These are phyloP conservation scores for Hypoxylon sp. DNA, from an alignment of 2,329 filamentous ascomycete species.

Conservation along the genomic window DNA sequence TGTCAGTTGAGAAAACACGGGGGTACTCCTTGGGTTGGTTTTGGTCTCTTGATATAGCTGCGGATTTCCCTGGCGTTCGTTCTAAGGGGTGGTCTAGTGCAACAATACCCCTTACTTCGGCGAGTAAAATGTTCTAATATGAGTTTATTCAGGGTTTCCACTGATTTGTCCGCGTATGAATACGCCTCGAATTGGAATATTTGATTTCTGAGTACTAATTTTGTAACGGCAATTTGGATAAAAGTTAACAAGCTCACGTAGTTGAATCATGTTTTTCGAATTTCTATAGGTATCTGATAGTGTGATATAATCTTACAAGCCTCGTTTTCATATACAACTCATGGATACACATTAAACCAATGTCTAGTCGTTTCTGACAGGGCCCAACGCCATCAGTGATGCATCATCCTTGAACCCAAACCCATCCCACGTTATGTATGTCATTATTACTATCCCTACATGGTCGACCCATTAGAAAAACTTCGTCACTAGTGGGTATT, in stretches of 20 bases:
- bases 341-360: neutral
- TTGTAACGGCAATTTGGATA: too few relatives aligned
- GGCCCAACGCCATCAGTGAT: constrained; percentile 17
- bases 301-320: too few relatives aligned
- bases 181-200: too few relatives aligned
- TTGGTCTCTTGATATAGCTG: neutral
- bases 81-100: constrained; percentile 3
- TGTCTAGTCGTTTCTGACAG: neutral
- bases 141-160: neutral
- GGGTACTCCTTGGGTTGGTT: neutral
- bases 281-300: too few relatives aligned
- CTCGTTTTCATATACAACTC: neutral
- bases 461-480: too few relatives aligned
- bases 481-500: too few relatives aligned
- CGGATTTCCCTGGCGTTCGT: constrained; percentile 4
- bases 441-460: constrained; percentile 1
- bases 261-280: too few relatives aligned
- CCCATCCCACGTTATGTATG: neutral
- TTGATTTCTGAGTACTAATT: too few relatives aligned
- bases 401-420: neutral
- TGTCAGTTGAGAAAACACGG: constrained; percentile 7
- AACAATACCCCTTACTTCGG: constrained; percentile 23
- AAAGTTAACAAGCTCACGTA: too few relatives aligned
- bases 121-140: neutral
- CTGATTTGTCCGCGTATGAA: neutral